Evolutionary conservation across 2,329 filamentous ascomycete genomes (phyloP).

Genomic region (Pseudocercospora cruenta): DNA sequence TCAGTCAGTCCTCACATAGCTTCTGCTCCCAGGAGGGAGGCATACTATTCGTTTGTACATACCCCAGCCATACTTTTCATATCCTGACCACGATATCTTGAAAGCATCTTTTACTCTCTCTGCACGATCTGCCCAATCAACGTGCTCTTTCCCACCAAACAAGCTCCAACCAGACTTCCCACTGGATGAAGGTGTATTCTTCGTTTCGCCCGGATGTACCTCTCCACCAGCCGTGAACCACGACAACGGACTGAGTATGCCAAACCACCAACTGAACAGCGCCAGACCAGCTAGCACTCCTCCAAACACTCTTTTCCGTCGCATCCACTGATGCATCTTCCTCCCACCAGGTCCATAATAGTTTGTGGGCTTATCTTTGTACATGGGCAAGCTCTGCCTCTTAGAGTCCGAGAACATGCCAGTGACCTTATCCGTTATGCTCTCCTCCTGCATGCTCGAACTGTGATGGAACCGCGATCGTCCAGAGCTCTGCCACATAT

Average conservation of each 20-base stretch:
- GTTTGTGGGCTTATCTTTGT: slow-evolving; percentile 96
- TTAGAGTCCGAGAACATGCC: slow-evolving; percentile 65
- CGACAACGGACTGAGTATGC: slow-evolving; percentile 55
- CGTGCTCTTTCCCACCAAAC: slow-evolving; percentile 54
- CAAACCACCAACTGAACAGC: slow-evolving; percentile 69
- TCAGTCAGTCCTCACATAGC: slow-evolving; percentile 17
- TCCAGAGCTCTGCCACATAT: slow-evolving; percentile 23
- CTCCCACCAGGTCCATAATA: slow-evolving; percentile 62
- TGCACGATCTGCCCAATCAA: slow-evolving; percentile 77
- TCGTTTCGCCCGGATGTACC: slow-evolving; percentile 16
- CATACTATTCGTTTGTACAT: slow-evolving; percentile 45
- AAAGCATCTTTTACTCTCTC: slow-evolving; percentile 88
- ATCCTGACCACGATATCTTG: slow-evolving; percentile 87
- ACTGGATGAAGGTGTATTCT: slow-evolving; percentile 22
- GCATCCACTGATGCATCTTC: slow-evolving; percentile 42
- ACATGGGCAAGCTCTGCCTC: slow-evolving; percentile 75
- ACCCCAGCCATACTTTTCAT: slow-evolving; percentile 94
- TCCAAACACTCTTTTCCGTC: slow-evolving; percentile 65
- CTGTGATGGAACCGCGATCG: slow-evolving; percentile 28
- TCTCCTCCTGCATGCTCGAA: slow-evolving; percentile 30
- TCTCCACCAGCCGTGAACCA: slow-evolving; percentile 25
- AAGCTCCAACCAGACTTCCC: slow-evolving; percentile 52
- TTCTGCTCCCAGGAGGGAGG: slow-evolving; percentile 15
- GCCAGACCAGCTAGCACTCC: slow-evolving; percentile 59
- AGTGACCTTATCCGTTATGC: slow-evolving; percentile 53